phyloP scores from a whole-genome alignment of 1,284 basidiomycete genomes.

The Cystobasidium slooffiae region DNA sequence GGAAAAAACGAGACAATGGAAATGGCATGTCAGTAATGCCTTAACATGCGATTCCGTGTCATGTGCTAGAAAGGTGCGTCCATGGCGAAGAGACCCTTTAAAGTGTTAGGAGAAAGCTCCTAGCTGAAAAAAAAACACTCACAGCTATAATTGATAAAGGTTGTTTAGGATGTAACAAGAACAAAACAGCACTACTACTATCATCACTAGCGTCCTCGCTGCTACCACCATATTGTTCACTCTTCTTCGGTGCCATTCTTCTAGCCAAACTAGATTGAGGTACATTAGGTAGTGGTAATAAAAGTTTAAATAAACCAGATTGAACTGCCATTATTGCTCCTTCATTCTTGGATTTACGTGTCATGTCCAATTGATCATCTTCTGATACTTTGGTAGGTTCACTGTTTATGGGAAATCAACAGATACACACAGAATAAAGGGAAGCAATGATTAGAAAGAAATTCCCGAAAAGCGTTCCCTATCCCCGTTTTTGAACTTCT shows the following conservation, averaged over 20 bases:
- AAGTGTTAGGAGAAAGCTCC: no score
- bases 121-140: background rate
- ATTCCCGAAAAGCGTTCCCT: no score
- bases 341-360: slow-evolving; percentile 16
- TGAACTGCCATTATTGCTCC: slow-evolving; percentile 39
- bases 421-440: no score
- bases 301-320: slow-evolving; percentile 43
- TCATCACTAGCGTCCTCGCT: no score
- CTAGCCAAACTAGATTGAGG: slow-evolving; percentile 20
- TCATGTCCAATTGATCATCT: slow-evolving; percentile 36
- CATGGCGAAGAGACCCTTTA: no score
- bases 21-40: no score
- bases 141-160: slow-evolving; percentile 42
- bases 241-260: no score
- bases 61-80: no score
- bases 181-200: slow-evolving; percentile 33
- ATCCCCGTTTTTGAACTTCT: no score
- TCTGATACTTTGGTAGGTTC: slow-evolving; percentile 40
- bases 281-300: slow-evolving; percentile 34
- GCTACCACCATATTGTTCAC: no score
- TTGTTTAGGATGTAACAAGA: slow-evolving; percentile 44
- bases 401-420: slow-evolving; percentile 6
- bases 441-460: background rate
- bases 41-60: no score
- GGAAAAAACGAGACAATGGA: no score